Percentiles rank a stretch among this genome's conserved stretches.
These are phyloP conservation scores for Mycena galopus DNA, from an alignment of 768 basidiomycete species.

Conservation along the genomic window DNA sequence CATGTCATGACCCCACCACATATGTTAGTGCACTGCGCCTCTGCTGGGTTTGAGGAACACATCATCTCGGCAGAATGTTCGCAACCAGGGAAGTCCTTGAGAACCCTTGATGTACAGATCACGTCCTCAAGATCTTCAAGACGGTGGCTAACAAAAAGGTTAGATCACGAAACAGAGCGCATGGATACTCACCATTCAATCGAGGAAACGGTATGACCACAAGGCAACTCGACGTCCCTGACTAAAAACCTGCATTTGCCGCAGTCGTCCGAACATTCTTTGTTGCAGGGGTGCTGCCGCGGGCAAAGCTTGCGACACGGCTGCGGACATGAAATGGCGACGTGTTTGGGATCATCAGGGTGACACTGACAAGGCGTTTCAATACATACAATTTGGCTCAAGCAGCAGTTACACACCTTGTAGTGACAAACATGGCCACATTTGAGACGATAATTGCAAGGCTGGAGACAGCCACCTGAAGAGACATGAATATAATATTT, in stretches of 20 bases:
- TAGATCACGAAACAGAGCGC: neutral
- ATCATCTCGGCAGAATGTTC: slow-evolving; percentile 63
- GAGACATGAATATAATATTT: neutral
- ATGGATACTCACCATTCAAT: slow-evolving; percentile 64
- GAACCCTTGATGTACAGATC: slow-evolving; percentile 57
- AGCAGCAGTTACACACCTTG: slow-evolving; percentile 54
- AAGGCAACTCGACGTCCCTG: slow-evolving; percentile 63
- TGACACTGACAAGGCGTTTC: slow-evolving; percentile 62
- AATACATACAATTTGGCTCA: neutral
- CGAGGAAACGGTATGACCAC: slow-evolving; percentile 61
- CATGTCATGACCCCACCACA: slow-evolving; percentile 65
- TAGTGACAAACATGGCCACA: slow-evolving; percentile 79
- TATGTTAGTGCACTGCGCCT: slow-evolving; percentile 51
- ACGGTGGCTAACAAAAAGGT: slow-evolving; percentile 52
- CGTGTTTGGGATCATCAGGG: slow-evolving; percentile 68
- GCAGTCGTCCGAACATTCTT: slow-evolving; percentile 64
- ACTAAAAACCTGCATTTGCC: slow-evolving; percentile 65
- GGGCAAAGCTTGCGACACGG: slow-evolving; percentile 66
- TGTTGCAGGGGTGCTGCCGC: slow-evolving; percentile 69
- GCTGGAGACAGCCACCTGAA: slow-evolving; percentile 72
- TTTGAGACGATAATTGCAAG: slow-evolving; percentile 63
- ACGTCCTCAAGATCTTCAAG: slow-evolving; percentile 60
- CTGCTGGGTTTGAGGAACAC: slow-evolving; percentile 61
- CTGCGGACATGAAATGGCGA: slow-evolving; percentile 59
- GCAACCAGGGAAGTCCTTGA: slow-evolving; percentile 62